Percentiles rank a stretch among this genome's conserved stretches.
phyloP scores from a whole-genome alignment of 2,329 filamentous ascomycete genomes.

The Aspergillus sergii region DNA sequence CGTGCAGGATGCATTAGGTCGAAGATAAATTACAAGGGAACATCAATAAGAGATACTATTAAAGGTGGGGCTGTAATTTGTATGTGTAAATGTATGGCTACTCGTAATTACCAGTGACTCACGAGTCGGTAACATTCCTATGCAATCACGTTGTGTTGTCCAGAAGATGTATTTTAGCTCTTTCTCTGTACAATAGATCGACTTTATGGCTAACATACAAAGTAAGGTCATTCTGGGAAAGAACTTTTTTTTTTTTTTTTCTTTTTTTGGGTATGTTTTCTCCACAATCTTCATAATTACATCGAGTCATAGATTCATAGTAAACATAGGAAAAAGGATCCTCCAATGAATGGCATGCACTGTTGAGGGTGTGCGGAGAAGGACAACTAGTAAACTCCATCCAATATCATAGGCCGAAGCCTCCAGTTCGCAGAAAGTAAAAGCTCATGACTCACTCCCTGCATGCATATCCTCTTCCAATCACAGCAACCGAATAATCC shows the following conservation, averaged over 20 bases:
- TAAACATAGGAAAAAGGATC: neutral
- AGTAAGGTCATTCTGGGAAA: neutral
- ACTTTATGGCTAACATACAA: neutral
- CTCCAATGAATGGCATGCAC: neutral
- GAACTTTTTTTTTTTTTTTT: neutral
- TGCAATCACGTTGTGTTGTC: neutral
- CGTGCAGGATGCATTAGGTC: neutral
- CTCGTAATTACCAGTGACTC: neutral
- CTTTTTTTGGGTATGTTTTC: no score
- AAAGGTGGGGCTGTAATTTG: neutral
- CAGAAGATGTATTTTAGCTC: neutral
- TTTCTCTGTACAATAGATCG: neutral
- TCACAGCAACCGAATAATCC: neutral
- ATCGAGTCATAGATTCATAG: neutral
- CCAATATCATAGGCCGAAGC: neutral
- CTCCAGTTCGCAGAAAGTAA: neutral
- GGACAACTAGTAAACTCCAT: neutral
- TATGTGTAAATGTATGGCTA: neutral
- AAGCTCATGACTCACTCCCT: conserved; percentile 2
- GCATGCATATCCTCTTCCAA: neutral
- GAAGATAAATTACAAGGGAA: neutral
- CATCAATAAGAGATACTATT: neutral
- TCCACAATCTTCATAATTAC: neutral
- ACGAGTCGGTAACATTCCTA: neutral
- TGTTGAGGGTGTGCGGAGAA: conserved; percentile 2